phyloP scores from a whole-genome alignment of 208 protist genomes.

The Leishmania mexicana region DNA sequence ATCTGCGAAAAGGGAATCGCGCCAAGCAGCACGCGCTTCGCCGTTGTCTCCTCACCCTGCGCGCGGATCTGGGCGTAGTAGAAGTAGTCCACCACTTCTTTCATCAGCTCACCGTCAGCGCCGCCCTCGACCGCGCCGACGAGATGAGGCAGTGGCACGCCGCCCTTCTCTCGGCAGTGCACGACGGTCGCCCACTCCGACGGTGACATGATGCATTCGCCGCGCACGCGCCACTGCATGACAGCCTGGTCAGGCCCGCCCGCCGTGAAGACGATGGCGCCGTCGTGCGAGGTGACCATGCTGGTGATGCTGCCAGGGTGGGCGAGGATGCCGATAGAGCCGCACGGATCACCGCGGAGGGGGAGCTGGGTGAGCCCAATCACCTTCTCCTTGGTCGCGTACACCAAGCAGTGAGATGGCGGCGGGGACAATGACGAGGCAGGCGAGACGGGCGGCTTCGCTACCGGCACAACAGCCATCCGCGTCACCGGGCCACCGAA shows the following conservation, averaged over 20 bases:
- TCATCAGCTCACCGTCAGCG: slow-evolving; percentile 84
- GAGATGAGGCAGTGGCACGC: slow-evolving; percentile 87
- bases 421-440: slow-evolving; percentile 6
- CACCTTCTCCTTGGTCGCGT: slow-evolving; percentile 90
- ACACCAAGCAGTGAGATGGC: slow-evolving; percentile 69
- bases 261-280: slow-evolving; percentile 89
- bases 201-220: slow-evolving; percentile 44
- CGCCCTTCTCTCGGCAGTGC: slow-evolving; percentile 32
- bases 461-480: slow-evolving; percentile 52
- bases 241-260: slow-evolving; percentile 91
- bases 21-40: slow-evolving; percentile 90
- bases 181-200: slow-evolving; percentile 11
- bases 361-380: slow-evolving; percentile 93
- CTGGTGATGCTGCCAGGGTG: slow-evolving; percentile 86
- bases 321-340: slow-evolving; percentile 93
- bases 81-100: slow-evolving; percentile 96
- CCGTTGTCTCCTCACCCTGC: slow-evolving; percentile 95
- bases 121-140: slow-evolving; percentile 92
- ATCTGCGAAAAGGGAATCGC: slow-evolving; percentile 91
- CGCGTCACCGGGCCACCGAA: slow-evolving; percentile 91
- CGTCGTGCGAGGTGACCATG: slow-evolving; percentile 82
- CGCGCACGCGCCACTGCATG: slow-evolving; percentile 89
- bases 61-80: slow-evolving; percentile 96
- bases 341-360: slow-evolving; percentile 91
- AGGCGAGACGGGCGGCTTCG: background rate